Evolutionary conservation across 208 protist genomes (phyloP), one percentile per base, ranked within the genome.

Genomic region (Acanthamoeba healyi): DNA sequence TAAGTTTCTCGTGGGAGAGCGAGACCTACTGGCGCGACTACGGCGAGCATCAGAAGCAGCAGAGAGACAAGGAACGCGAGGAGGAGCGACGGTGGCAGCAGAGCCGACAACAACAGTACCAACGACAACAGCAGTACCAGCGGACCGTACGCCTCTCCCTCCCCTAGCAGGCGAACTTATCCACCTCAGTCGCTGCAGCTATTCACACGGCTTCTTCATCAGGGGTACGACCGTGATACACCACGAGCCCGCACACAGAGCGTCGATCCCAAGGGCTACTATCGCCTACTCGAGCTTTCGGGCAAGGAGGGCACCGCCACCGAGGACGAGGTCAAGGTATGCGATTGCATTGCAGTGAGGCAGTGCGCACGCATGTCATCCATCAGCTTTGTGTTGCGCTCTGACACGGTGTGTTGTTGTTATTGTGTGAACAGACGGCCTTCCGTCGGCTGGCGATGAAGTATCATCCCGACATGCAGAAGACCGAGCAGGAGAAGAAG

Each of bases 401-500:
- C n/a, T n/a, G n/a, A 49, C 44, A 12, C 12, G 44, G 44, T 49
- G 44, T 49, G 44, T 49, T 4, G 9, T 4, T 49, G 44, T 49
- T 49, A 24, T 19, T 4, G 19, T 61, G 19, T n/a, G 22, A 3
- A 61, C 54, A 61, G 58, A 67, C 70, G 22, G n/a, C 70, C 32
- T 79, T 79, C 70, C 70, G 70, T 19, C 70, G 70, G 15, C 70
- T 79, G 32, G 70, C 70, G 36, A 79, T 79, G 70, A 79, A 79
- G 70, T 79, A 79, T 17, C 70, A 79, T 79, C 70, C 70, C 17
- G 70, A 79, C 70, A 79, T 79, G 70, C 70, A 79, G 36, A 79
- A 79, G 70, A 79, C 70, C 36, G 70, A 79, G 22, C 34, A 38
- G 38, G 70, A 79, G 38, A 79, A 79, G 70, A 79, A 79, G 70